Base-by-base conservation (phyloP, 169 alveolate species). In the Plasmodium sp. region DNA sequence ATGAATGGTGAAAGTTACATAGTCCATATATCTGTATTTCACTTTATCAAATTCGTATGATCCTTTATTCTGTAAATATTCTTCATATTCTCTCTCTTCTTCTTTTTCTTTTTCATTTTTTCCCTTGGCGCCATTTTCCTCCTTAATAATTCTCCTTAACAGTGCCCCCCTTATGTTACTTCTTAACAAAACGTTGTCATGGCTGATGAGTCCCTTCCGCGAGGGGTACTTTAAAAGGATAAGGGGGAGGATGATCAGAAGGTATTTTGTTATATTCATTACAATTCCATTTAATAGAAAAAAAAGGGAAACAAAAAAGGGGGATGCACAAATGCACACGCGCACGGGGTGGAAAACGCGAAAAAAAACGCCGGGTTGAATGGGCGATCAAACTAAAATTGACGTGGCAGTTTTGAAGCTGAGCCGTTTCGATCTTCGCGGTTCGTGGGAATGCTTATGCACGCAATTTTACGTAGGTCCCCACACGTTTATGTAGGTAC, bases 31-130 rank as follows among this genome's bases (percentile, higher is more conserved):
- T 62, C 45, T 90, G 67, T 90, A 81, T 27, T 90, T 79, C 51
- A 81, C 83, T 81, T 90, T 80, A 16, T 90, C 92, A 90, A 90
- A 90, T 90, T 90, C 94, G 71, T 81, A 27, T 41, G 90, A 18
- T 34, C 91, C 94, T 22, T 71, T 67, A 62, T 80, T 67, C 43
- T 36, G 27, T 81, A 90, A 58, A 81, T 90, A 67, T 39, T 62
- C 91, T 43, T 41, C 56, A 62, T 80, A 62, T 81, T 90, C 91
- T 41, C 54, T 43, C 12, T 79, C 91, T 62, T 58, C 91, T 56
- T 90, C 85, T 34, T 62, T 31, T 6, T 54, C 86, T 6, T n/a
- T 36, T 48, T 90, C 56, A 36, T 48, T 33, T 34, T 58, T 71
- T 18, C 33, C 92, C 2, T 67, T 48, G 18, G 10, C n/a, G 10